Evolutionary conservation across 2,329 filamentous ascomycete species (phyloP).

Genomic region (Coleophoma cylindrospora): DNA sequence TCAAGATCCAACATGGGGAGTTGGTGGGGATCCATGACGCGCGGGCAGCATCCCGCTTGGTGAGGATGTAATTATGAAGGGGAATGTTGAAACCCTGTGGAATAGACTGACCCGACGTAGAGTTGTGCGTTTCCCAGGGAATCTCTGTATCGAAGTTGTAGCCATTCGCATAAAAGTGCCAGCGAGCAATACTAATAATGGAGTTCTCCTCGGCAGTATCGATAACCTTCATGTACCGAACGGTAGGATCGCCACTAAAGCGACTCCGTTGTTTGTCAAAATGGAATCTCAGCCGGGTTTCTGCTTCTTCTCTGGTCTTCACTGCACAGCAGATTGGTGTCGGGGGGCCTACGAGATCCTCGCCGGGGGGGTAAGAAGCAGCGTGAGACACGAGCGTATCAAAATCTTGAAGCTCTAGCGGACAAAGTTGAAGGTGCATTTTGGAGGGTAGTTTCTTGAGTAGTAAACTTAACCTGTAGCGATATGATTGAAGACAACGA

Average conservation of each 20-base stretch:
- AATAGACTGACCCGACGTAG: constrained; percentile 1
- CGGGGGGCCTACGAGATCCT: constrained; percentile 9
- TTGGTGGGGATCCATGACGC: constrained; percentile 7
- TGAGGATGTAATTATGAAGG: constrained; percentile 13
- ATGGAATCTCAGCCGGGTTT: constrained; percentile 6
- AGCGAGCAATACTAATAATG: constrained; percentile 14
- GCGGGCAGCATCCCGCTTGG: constrained; percentile 9
- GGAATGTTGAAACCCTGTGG: constrained; percentile 11
- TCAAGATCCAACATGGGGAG: constrained; percentile 15
- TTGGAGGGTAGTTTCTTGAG: neutral
- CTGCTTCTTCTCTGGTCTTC: constrained; percentile 2
- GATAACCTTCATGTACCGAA: constrained; percentile 13
- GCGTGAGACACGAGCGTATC: constrained; percentile 7
- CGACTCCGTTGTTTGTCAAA: constrained; percentile 12
- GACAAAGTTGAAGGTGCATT: constrained; percentile 6
- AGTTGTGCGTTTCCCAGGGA: constrained; percentile 11
- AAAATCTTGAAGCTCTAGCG: constrained; percentile 6
- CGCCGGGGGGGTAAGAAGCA: constrained; percentile 5
- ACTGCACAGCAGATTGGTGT: constrained; percentile 9
- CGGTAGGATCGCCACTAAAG: constrained; percentile 9
- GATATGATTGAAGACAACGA: too few relatives aligned
- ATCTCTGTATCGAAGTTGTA: constrained; percentile 7
- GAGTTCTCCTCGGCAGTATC: constrained; percentile 2
- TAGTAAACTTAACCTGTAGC: too few relatives aligned
- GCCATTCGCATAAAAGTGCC: constrained; percentile 14